A percentile compares a stretch with the other conserved stretches of the same genome.
Evolutionary conservation across 2,329 filamentous ascomycete species (phyloP).

Genomic region (Aspergillus udagawae): DNA sequence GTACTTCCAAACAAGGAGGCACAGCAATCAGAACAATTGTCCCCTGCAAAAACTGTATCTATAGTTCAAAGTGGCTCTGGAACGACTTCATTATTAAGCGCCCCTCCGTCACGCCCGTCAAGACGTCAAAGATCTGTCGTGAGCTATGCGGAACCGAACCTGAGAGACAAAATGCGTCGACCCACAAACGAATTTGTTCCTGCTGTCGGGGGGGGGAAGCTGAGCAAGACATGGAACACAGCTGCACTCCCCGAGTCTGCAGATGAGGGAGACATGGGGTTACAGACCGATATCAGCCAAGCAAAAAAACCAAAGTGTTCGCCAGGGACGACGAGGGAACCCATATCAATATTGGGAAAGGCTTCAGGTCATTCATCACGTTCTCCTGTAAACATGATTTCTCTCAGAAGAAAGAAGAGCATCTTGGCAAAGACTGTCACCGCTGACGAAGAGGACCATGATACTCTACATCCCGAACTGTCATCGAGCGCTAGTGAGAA

Average conservation of each 20-base stretch:
- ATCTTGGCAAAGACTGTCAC: conserved; percentile 19
- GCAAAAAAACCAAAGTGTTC: conserved; percentile 9
- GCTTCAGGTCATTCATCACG: conserved; percentile 5
- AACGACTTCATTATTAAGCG: conserved; percentile 37
- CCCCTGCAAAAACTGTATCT: background rate
- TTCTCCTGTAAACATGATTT: conserved; percentile 21
- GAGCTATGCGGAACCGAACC: conserved; percentile 78
- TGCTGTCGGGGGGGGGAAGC: conserved; percentile 59
- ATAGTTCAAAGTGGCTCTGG: background rate
- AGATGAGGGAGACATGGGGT: conserved; percentile 9
- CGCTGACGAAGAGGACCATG: background rate
- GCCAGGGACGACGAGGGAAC: conserved; percentile 13
- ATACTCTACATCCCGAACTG: background rate
- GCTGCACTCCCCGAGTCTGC: conserved; percentile 11
- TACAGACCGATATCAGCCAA: background rate
- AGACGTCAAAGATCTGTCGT: conserved; percentile 64
- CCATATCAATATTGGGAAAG: conserved; percentile 16
- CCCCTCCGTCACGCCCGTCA: conserved; percentile 56
- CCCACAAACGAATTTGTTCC: conserved; percentile 73
- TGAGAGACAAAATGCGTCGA: conserved; percentile 78
- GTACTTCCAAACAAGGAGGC: background rate
- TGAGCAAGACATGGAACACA: conserved; percentile 44
- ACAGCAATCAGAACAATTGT: background rate
- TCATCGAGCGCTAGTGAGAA: background rate
- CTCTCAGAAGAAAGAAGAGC: conserved; percentile 29